Evolutionary conservation across 106 monocot species (phyloP).

Genomic region (Triglochin maritima): DNA sequence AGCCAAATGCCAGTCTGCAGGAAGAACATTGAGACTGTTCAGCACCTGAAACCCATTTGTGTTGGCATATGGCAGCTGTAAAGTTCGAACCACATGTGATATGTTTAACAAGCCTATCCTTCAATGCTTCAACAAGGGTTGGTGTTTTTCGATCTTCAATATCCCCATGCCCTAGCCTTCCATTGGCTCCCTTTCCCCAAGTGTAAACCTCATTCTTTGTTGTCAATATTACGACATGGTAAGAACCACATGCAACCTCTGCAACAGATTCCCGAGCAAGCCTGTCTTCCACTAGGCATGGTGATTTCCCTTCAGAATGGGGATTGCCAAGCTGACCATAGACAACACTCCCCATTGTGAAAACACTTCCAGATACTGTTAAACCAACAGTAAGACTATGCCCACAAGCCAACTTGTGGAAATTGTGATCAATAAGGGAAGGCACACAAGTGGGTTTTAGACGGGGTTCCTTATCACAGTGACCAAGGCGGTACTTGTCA

Average conservation of each 20-base stretch:
- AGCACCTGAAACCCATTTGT: conserved; percentile 82
- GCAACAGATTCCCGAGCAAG: conserved; percentile 7
- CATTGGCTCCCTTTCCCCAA: conserved; percentile 23
- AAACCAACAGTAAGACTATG: conserved; percentile 19
- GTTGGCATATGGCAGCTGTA: conserved; percentile 80
- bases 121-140: conserved; percentile 15
- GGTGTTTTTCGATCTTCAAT: conserved; percentile 18
- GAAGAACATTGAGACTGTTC: conserved; percentile 82
- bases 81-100: conserved; percentile 87
- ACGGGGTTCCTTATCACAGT: conserved; percentile 14
- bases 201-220: conserved; percentile 19
- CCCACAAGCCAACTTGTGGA: conserved; percentile 20
- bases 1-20: conserved; percentile 80
- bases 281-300: conserved; percentile 15
- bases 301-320: conserved; percentile 12
- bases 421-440: conserved; percentile 20
- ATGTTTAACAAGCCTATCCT: conserved; percentile 41
- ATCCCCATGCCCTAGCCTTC: conserved; percentile 17
- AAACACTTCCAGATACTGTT: conserved; percentile 11
- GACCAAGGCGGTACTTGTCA: conserved; percentile 20
- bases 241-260: conserved; percentile 17
- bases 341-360: conserved; percentile 15
- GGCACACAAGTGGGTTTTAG: conserved; percentile 18
- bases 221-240: conserved; percentile 15
- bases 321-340: conserved; percentile 22